Evolutionary conservation across 345 rosid species (phyloP).

Genomic region (Isatis tinctoria): DNA sequence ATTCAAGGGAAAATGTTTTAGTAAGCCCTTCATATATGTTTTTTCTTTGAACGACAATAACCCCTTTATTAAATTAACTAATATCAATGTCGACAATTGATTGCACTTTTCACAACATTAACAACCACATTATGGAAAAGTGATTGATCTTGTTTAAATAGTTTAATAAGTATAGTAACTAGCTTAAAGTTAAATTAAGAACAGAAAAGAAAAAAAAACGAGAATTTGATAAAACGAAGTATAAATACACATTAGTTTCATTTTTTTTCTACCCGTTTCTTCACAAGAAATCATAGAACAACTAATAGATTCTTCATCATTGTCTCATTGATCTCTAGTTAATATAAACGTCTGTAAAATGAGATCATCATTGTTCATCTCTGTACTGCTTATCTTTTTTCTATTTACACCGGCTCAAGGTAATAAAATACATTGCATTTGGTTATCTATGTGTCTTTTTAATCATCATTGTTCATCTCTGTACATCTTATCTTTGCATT

Average conservation of each 20-base stretch:
- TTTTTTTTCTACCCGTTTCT: neutral
- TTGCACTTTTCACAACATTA: conserved; percentile 1
- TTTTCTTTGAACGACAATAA: no score
- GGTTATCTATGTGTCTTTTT: neutral
- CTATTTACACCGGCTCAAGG: neutral
- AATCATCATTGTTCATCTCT: no score
- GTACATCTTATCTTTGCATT: no score
- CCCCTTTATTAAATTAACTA: neutral
- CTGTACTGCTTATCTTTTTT: neutral
- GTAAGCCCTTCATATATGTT: no score
- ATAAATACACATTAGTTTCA: neutral
- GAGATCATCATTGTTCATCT: neutral
- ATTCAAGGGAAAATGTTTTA: no score
- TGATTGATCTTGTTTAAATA: neutral
- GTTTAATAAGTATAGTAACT: neutral
- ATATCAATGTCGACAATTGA: neutral
- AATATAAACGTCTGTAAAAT: neutral
- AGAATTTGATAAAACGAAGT: neutral
- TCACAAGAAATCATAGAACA: neutral
- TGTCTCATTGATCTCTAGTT: neutral
- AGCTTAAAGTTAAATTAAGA: neutral
- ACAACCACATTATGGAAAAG: neutral
- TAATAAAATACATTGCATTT: neutral
- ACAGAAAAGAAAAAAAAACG: neutral
- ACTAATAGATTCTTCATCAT: neutral